These are phyloP conservation scores for Spirogloea muscicola DNA, from an alignment of 139 green algal genomes.

Conservation along the genomic window DNA sequence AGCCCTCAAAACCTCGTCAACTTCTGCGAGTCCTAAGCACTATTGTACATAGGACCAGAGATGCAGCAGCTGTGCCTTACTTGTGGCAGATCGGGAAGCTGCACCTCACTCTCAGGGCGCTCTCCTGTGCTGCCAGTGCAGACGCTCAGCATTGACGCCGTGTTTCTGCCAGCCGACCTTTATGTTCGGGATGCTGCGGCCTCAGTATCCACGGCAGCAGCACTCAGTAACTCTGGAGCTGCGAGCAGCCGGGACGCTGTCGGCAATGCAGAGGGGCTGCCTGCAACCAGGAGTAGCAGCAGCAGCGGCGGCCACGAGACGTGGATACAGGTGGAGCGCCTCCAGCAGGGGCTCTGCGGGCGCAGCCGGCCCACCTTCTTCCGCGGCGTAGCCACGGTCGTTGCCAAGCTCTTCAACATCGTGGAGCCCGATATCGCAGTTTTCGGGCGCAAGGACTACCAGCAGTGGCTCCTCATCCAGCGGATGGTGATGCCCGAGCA, in stretches of 20 bases:
- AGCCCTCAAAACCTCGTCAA: too few relatives aligned
- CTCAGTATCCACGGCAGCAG: neutral
- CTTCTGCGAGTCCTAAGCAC: too few relatives aligned
- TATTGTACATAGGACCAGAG: too few relatives aligned
- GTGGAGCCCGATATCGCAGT: slow-evolving; percentile 82
- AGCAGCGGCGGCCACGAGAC: slow-evolving; percentile 66
- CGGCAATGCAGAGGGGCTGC: too few relatives aligned
- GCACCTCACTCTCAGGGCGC: too few relatives aligned
- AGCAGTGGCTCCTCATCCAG: slow-evolving; percentile 86
- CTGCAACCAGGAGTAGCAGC: neutral
- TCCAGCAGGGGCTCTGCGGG: slow-evolving; percentile 80
- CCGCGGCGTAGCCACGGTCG: slow-evolving; percentile 87
- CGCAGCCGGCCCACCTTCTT: slow-evolving; percentile 89
- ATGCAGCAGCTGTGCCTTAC: too few relatives aligned
- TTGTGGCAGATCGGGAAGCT: too few relatives aligned
- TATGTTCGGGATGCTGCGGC: too few relatives aligned
- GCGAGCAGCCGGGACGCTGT: neutral
- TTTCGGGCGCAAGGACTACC: slow-evolving; percentile 97
- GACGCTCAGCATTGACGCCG: slow-evolving; percentile 59
- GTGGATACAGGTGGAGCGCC: slow-evolving; percentile 59
- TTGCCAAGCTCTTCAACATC: slow-evolving; percentile 95
- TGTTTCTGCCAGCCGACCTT: slow-evolving; percentile 76
- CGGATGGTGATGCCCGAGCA: slow-evolving; percentile 82
- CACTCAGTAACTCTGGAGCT: neutral
- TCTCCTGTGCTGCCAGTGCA: neutral